A percentile compares a stretch with the other conserved stretches of the same genome.
These are phyloP conservation scores for Rhynchospora breviuscula DNA, from an alignment of 176 grass and related monocot species.

Conservation along the genomic window DNA sequence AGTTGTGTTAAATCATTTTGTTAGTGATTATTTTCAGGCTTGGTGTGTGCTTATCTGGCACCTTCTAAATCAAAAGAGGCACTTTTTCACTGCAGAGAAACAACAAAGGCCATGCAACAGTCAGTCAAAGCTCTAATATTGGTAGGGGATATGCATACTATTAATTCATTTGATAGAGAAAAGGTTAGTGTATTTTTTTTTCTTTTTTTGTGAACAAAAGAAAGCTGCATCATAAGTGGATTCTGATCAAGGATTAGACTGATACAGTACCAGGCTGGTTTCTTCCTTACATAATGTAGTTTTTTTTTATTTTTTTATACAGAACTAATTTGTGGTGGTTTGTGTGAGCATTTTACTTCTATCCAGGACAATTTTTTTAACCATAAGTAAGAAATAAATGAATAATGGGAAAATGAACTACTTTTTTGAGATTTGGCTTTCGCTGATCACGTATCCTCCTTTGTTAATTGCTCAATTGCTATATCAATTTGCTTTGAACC, in stretches of 20 bases:
- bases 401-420: background rate
- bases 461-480: background rate
- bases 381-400: background rate
- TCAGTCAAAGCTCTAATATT: conserved; percentile 96
- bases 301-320: background rate
- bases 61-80: conserved; percentile 93
- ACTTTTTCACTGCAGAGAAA: conserved; percentile 82
- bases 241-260: background rate
- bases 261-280: background rate
- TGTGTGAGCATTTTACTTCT: background rate
- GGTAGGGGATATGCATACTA: conserved; percentile 93
- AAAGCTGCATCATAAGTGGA: background rate
- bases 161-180: conserved; percentile 82
- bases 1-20: background rate
- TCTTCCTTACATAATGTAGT: background rate
- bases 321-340: background rate
- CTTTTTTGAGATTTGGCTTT: background rate
- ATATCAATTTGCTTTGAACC: background rate
- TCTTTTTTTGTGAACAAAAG: background rate
- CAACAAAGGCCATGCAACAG: conserved; percentile 96
- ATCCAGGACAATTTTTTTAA: background rate
- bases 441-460: background rate
- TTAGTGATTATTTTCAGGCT: conserved; percentile 38
- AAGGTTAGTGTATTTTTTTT: conserved; percentile 46
- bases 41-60: conserved; percentile 82